These are phyloP conservation scores for Plantago ovata DNA, from an alignment of 257 asterid species.

Conservation along the genomic window DNA sequence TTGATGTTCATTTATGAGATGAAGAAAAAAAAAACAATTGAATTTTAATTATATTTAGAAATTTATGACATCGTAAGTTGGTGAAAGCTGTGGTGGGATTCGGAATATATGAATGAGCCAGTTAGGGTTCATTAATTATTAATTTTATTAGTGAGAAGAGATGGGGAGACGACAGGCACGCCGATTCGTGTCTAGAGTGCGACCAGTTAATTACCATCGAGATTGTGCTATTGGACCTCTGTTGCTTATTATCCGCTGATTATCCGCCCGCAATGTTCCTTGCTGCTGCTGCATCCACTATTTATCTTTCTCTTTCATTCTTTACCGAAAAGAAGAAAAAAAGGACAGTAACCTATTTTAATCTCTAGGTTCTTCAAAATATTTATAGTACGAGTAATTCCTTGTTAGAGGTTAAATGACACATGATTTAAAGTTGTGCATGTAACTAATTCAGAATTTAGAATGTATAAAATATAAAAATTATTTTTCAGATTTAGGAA, in stretches of 20 bases:
- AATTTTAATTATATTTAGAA: conserved; percentile 24
- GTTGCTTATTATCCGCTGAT: conserved; percentile 13
- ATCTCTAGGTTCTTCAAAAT: too few species aligned
- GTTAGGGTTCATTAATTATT: conserved; percentile 18
- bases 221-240: conserved; percentile 17
- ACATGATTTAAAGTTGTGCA: too few species aligned
- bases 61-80: conserved; percentile 35
- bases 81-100: conserved; percentile 36
- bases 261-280: conserved; percentile 33
- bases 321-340: too few species aligned
- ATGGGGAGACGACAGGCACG: too few species aligned
- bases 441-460: too few species aligned
- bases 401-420: too few species aligned
- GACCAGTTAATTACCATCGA: conserved; percentile 22
- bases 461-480: too few species aligned
- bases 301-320: background rate
- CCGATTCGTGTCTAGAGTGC: conserved; percentile 35
- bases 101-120: conserved; percentile 16
- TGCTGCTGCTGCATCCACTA: conserved; percentile 10
- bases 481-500: too few species aligned
- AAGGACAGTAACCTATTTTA: too few species aligned
- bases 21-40: background rate
- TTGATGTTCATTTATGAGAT: conserved; percentile 9
- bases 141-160: too few species aligned
- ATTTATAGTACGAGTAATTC: too few species aligned